phyloP scores from a whole-genome alignment of 1,284 basidiomycete species.

The Apiotrichum domesticum region DNA sequence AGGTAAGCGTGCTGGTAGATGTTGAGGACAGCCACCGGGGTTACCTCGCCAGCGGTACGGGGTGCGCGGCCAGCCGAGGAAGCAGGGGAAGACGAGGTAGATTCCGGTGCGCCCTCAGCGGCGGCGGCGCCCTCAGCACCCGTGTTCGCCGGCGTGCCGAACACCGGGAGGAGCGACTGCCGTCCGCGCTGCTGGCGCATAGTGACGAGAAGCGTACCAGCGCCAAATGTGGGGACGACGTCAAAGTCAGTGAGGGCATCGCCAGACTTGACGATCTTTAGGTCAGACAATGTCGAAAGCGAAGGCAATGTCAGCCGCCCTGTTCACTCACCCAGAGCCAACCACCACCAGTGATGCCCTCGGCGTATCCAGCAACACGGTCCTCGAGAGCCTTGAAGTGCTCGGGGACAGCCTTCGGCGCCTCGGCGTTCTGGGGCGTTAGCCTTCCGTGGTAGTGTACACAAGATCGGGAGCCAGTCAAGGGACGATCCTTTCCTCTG shows the following conservation, averaged over 20 bases:
- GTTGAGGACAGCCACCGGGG: conserved; percentile 63
- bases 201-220: conserved; percentile 77
- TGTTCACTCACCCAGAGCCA: conserved; percentile 64
- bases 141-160: conserved; percentile 21
- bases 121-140: background rate
- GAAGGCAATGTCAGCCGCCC: no score
- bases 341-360: conserved; percentile 56
- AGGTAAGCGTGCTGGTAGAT: conserved; percentile 91
- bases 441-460: background rate
- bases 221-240: conserved; percentile 64
- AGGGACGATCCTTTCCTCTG: no score
- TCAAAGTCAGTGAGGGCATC: conserved; percentile 28
- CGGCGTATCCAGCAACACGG: conserved; percentile 40
- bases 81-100: background rate
- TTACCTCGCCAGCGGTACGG: conserved; percentile 1
- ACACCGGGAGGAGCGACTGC: conserved; percentile 23
- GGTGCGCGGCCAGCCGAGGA: background rate
- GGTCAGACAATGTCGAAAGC: no score
- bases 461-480: no score
- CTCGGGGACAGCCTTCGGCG: conserved; percentile 22
- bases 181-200: conserved; percentile 43
- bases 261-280: conserved; percentile 35
- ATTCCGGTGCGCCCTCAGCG: background rate
- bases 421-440: conserved; percentile 24
- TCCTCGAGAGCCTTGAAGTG: conserved; percentile 30